Conservation (phyloP, 129 eudicot genomes). For the Centella asiatica region DNA sequence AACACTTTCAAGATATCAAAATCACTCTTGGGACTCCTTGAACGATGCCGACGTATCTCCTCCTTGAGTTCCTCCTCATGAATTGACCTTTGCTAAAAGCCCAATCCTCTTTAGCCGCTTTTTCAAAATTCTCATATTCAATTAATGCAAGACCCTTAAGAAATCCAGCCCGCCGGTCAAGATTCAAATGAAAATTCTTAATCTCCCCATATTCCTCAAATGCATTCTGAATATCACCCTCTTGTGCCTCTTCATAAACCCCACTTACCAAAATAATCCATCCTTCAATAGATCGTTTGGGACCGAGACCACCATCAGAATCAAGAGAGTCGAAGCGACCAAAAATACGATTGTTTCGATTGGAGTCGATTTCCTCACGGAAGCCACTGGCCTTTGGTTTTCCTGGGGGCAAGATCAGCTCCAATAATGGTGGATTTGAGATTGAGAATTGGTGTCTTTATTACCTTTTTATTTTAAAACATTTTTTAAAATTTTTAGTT, state of each 20-base stretch:
- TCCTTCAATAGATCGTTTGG: conserved; percentile 93
- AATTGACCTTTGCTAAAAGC: too few relatives aligned
- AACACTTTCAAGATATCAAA: too few relatives aligned
- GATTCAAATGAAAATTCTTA: conserved; percentile 86
- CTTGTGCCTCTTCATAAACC: conserved; percentile 98
- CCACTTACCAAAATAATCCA: conserved; percentile 96
- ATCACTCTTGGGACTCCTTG: too few relatives aligned
- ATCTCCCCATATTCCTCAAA: conserved; percentile 93
- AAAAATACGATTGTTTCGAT: conserved; percentile 62
- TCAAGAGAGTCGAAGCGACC: conserved; percentile 78
- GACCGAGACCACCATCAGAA: conserved; percentile 85
- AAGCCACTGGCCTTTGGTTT: conserved; percentile 93
- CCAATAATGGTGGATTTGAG: conserved; percentile 84
- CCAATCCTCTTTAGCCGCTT: too few relatives aligned
- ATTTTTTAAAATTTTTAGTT: too few relatives aligned
- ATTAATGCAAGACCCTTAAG: too few relatives aligned
- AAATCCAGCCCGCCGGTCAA: conserved; percentile 93
- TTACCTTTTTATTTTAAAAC: too few relatives aligned
- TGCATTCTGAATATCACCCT: conserved; percentile 80
- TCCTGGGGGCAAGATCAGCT: conserved; percentile 38
- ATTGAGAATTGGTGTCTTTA: conserved; percentile 42
- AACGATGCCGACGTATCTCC: too few relatives aligned
- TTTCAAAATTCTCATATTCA: too few relatives aligned
- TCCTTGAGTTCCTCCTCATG: too few relatives aligned
- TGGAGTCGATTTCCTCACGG: conserved; percentile 66